Conservation (phyloP, 2,329 filamentous ascomycete genomes). For the Fusarium sp. region DNA sequence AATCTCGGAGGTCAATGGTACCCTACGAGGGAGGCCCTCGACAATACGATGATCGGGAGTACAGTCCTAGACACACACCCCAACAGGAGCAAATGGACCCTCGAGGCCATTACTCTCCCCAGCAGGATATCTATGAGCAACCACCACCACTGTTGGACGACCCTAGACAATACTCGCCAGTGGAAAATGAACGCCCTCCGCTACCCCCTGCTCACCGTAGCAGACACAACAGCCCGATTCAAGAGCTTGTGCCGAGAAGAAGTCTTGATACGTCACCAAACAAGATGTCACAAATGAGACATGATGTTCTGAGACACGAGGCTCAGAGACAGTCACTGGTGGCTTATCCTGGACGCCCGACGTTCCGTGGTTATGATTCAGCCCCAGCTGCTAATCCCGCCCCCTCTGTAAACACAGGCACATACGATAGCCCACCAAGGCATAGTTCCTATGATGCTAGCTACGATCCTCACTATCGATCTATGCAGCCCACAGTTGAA, state of each 20-base stretch:
- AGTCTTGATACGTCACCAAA: conserved; percentile 56
- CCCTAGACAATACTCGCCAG: conserved; percentile 48
- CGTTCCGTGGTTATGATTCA: conserved; percentile 63
- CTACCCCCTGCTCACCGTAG: conserved; percentile 67
- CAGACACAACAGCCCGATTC: conserved; percentile 58
- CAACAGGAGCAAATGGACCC: conserved; percentile 55
- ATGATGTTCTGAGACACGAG: conserved; percentile 67
- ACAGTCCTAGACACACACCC: conserved; percentile 48
- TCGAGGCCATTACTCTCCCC: conserved; percentile 50
- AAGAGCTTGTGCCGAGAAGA: conserved; percentile 56
- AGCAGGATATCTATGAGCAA: conserved; percentile 49
- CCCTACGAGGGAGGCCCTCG: conserved; percentile 51
- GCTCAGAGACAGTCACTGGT: conserved; percentile 64
- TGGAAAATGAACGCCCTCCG: conserved; percentile 61
- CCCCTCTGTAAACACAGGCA: conserved; percentile 44
- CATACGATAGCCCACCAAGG: conserved; percentile 54
- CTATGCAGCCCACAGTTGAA: conserved; percentile 72
- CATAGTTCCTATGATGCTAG: conserved; percentile 63
- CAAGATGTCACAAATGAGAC: conserved; percentile 63
- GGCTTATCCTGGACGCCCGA: conserved; percentile 64
- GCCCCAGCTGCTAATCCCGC: conserved; percentile 52
- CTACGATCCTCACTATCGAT: conserved; percentile 59
- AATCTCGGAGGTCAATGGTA: conserved; percentile 51
- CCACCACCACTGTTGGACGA: conserved; percentile 47
- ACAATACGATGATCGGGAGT: conserved; percentile 53